A percentile compares a stretch with the other conserved stretches of the same genome.
Evolutionary conservation across 2,329 filamentous ascomycete species (phyloP).

Genomic region (Colletotrichum theobromicola): DNA sequence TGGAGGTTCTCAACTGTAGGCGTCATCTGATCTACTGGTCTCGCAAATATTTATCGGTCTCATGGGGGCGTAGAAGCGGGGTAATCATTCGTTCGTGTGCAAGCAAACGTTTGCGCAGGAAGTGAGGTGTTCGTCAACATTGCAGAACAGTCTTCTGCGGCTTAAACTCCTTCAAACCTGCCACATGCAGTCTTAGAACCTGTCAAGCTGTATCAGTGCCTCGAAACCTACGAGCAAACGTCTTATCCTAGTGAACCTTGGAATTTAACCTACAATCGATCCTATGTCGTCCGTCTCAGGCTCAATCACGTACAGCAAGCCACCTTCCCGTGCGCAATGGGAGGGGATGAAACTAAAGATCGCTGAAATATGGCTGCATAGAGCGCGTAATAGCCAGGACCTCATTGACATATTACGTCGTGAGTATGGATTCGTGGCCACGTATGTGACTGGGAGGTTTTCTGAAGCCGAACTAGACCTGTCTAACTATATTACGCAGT

Average conservation of each 20-base stretch:
- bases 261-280: background rate
- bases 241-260: too few species aligned
- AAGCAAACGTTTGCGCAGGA: background rate
- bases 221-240: too few species aligned
- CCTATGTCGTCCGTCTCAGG: background rate
- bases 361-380: background rate
- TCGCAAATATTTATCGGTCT: background rate
- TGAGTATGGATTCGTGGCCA: background rate
- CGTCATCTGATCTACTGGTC: background rate
- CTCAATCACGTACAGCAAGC: background rate
- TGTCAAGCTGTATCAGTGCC: too few species aligned
- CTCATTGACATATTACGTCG: background rate
- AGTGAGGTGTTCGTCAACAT: background rate
- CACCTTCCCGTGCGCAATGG: background rate
- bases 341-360: background rate
- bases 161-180: background rate
- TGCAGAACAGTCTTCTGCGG: background rate
- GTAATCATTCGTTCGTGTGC: background rate
- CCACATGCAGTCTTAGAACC: background rate
- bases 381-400: background rate
- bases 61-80: background rate
- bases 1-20: background rate
- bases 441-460: background rate
- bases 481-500: background rate
- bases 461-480: background rate